These are phyloP conservation scores for Talaromyces atroroseus DNA, from an alignment of 2,329 filamentous ascomycete genomes.

Conservation along the genomic window DNA sequence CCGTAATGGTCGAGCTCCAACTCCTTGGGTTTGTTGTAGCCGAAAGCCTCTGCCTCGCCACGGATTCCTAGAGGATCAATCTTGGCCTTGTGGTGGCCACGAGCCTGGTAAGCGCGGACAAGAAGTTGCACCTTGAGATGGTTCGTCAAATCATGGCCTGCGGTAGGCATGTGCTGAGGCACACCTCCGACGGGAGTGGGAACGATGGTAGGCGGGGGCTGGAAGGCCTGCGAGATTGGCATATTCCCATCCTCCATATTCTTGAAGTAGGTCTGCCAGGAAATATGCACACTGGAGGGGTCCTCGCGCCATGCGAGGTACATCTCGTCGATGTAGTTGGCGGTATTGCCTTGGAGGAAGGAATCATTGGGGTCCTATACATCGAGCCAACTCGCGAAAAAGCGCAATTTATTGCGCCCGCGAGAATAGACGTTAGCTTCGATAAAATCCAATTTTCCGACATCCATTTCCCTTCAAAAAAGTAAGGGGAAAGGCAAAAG, in stretches of 20 bases:
- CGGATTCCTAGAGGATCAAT: conserved; percentile 95
- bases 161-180: conserved; percentile 63
- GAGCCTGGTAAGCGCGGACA: conserved; percentile 94
- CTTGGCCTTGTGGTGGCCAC: conserved; percentile 96
- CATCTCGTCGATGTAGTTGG: conserved; percentile 99
- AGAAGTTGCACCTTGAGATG: conserved; percentile 97
- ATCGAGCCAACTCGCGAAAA: conserved; percentile 8
- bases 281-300: conserved; percentile 88
- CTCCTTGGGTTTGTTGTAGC: conserved; percentile 85
- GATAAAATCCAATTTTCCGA: not conserved
- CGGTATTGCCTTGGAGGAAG: conserved; percentile 93
- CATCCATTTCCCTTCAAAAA: not conserved
- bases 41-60: conserved; percentile 75
- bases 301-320: conserved; percentile 96
- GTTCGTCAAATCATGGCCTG: conserved; percentile 81
- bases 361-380: conserved; percentile 78
- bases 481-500: not conserved
- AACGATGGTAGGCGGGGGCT: conserved; percentile 86
- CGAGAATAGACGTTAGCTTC: conserved; percentile 21
- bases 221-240: conserved; percentile 96
- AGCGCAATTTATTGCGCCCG: conserved; percentile 16
- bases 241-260: conserved; percentile 99
- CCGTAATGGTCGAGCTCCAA: conserved; percentile 88
- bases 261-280: conserved; percentile 98
- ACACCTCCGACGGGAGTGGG: conserved; percentile 75